Evolutionary conservation across 176 grass and related monocot genomes (phyloP), one percentile per base, ranked within the genome.

Genomic region (Juncus effusus): DNA sequence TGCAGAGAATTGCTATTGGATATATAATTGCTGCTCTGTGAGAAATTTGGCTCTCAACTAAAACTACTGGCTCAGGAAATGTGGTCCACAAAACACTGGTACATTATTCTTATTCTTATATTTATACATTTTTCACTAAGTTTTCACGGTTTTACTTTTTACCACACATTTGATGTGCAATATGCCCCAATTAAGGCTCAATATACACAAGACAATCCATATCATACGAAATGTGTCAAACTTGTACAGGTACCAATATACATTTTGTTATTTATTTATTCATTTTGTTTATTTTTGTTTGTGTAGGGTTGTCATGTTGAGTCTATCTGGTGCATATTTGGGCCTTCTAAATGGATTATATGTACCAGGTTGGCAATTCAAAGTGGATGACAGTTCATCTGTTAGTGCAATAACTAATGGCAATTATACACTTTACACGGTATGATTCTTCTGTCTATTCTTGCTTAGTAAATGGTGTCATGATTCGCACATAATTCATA

Each of bases 1-100:
- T 66, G 56, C 78, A 96, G 91, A 91, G 91, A 84, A 96, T 96
- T 45, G 91, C 91, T 56, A 77, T 91, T 70, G 82, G 81, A 60
- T 96, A 96, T 73, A 67, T 96, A 16, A 67, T 85, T 38, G 83
- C 84, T 44, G 91, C 87, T 15, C 56, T 88, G 0, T 96, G 87
- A 55, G 87, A 96, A 85, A 96, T 96, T 54, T 96, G 91, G 91
- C 84, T 96, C 36, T 56, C 53, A 59, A 37, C n/a, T 63, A 79
- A 36, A 80, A 70, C 49, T 69, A 85, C 70, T 12, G 54, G 73
- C 70, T 79, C 74, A 78, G 81, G 82, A 70, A 42, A 68, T 14
- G 64, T 64, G 73, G 79, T 96, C 52, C 54, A 85, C 45, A 91
- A 79, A 76, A 82, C 67, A 71, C 41, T 71, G 67, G 67, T 71